Conservation (phyloP, 2,329 filamentous ascomycete species). For the Apiospora kogelbergensis region DNA sequence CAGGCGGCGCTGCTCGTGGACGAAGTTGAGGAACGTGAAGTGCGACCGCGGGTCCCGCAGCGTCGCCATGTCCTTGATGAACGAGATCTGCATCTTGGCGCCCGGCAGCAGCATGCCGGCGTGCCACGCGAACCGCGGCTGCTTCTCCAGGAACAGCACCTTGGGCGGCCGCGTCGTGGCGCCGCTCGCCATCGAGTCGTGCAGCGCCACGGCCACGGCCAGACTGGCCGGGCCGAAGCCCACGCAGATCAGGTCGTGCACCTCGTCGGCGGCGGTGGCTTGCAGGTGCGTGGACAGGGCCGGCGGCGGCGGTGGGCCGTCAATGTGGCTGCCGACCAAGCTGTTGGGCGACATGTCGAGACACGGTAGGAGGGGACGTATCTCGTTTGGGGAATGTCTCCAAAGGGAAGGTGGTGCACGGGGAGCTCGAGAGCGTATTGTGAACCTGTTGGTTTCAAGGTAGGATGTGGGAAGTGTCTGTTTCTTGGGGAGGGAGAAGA, state of each 20-base stretch:
- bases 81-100: constrained; percentile 96
- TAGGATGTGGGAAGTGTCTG: neutral
- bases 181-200: constrained; percentile 68
- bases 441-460: neutral
- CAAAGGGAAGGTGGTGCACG: neutral
- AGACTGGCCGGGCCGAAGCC: constrained; percentile 92
- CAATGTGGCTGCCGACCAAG: constrained; percentile 26
- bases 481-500: neutral
- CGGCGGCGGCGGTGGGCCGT: constrained; percentile 16
- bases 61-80: constrained; percentile 93
- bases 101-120: constrained; percentile 92
- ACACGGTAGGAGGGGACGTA: neutral
- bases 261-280: constrained; percentile 57
- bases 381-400: neutral
- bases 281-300: constrained; percentile 44
- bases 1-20: constrained; percentile 77
- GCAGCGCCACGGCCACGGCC: constrained; percentile 83
- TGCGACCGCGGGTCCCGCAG: constrained; percentile 83
- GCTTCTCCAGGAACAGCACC: constrained; percentile 85
- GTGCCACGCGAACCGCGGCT: constrained; percentile 85
- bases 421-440: neutral
- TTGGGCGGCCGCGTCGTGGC: constrained; percentile 55
- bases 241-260: constrained; percentile 85
- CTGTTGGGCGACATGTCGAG: constrained; percentile 29
- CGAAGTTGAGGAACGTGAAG: constrained; percentile 95